A percentile compares a stretch with the other conserved stretches of the same genome.
Evolutionary conservation across 352 stramenopile genomes (phyloP).

Genomic region (Globisporangium acanthophoron): DNA sequence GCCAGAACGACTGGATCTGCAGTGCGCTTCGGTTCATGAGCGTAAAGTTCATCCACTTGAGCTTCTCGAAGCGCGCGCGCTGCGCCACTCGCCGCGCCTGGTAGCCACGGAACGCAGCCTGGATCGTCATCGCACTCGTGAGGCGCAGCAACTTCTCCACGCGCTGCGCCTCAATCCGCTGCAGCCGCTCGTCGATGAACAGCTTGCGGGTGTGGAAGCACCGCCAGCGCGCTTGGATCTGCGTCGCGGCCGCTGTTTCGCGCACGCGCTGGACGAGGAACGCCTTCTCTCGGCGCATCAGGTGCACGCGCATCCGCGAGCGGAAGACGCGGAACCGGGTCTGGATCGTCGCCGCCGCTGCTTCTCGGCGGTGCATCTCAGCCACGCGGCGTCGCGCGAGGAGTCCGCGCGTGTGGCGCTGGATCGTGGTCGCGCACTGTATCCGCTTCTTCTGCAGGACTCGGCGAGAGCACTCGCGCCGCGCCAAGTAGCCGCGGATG

Average conservation of each 20-base stretch:
- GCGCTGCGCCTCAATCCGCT: conserved; percentile 23
- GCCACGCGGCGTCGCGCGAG: conserved; percentile 30
- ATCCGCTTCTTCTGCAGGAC: conserved; percentile 8
- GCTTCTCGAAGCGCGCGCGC: conserved; percentile 48
- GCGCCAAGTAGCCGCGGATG: conserved; percentile 44
- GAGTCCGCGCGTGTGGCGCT: conserved; percentile 42
- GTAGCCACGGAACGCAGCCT: conserved; percentile 61
- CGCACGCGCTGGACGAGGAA: conserved; percentile 15
- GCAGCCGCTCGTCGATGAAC: conserved; percentile 28
- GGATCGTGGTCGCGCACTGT: conserved; percentile 34
- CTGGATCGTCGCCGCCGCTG: conserved; percentile 55
- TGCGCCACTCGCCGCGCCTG: conserved; percentile 39
- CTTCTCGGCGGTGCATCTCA: conserved; percentile 20
- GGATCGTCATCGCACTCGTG: conserved; percentile 48
- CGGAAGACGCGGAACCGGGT: conserved; percentile 33
- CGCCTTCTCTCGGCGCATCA: conserved; percentile 34
- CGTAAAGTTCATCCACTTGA: conserved; percentile 63
- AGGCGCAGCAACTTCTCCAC: conserved; percentile 35
- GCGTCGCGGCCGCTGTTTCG: conserved; percentile 30
- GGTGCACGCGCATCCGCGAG: conserved; percentile 30
- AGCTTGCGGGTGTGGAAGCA: conserved; percentile 19
- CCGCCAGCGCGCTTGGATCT: conserved; percentile 53
- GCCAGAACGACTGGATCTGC: conserved; percentile 72
- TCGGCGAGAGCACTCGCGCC: conserved; percentile 33
- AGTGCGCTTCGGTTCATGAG: conserved; percentile 58